Evolutionary conservation across 2,329 filamentous ascomycete genomes (phyloP), one percentile per base, ranked within the genome.

Genomic region (Fusarium pseudonygamai): DNA sequence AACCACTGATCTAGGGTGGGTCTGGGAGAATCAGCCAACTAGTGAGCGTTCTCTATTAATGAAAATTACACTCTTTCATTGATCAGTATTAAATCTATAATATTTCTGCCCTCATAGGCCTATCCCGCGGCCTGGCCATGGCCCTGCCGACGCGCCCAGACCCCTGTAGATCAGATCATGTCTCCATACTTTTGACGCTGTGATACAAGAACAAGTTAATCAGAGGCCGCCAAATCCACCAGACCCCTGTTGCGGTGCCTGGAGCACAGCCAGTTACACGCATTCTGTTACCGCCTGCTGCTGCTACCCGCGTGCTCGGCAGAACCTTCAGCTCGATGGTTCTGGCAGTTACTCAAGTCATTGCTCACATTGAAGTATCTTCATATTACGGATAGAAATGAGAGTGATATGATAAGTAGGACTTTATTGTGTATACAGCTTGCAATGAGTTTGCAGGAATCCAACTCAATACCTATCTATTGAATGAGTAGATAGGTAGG

Each of bases 331-430:
- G 36, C n/a, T n/a, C 1, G 6, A 61, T 43, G 14, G n/a, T 8
- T 2, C 30, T 7, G 3, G n/a, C 20, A 37, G 7, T 34, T 24
- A 22, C 4, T 28, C 6, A 20, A 39, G 36, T 10, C 5, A 37
- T 43, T n/a, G 9, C 10, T 37, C n/a, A 6, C 12, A 39, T 14
- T 11, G 11, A 20, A 5, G 42, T 22, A 5, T 22, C 20, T 11
- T 26, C 5, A 7, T 12, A 3, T 13, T 43, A 43, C 1, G 22
- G 15, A 43, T 46, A 1, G n/a, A 2, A 43, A 34, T 9, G 4
- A 32, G n/a, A 6, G 4, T 7, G 6, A 11, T 16, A 4, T 16
- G 0, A 4, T 11, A 3, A 16, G 4, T 16, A 43, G 14, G n/a
- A 16, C n/a, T 16, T 7, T 24, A 43, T 43, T 24, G 4, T 7